Evolutionary conservation across 2,329 filamentous ascomycete genomes (phyloP), one percentile per base, ranked within the genome.

Genomic region (Diaporthe nobilis): DNA sequence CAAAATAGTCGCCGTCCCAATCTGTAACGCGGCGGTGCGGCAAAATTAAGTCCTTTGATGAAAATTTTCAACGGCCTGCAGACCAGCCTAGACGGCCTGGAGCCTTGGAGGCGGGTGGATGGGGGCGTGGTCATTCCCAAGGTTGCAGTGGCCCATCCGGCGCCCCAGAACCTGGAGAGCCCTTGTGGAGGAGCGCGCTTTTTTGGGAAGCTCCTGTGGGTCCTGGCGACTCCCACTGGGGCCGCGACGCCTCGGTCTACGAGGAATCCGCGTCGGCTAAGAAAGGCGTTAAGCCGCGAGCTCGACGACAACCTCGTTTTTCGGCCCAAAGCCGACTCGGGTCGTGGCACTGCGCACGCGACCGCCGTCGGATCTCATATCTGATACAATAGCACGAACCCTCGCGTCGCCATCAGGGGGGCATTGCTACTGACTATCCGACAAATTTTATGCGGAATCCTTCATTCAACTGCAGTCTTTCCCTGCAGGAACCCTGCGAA

Each of bases 181-280:
- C 42, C 63, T 42, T 55, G 65, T 70, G 65, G 68, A 61, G 63
- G 55, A 70, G 51, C 67, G 68, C 68, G 72, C 75, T 77, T 73
- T 72, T 75, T 75, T 77, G 68, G 71, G 72, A 77, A 75, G 73
- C 68, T 73, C 28, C 20, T 63, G 76, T 75, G 76, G 76, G 76
- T 51, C 73, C 73, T 55, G 22, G 60, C 31, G 61, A 53, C 28
- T 57, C 60, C 60, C 61, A 63, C 60, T 55, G 58, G 58, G 44
- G 57, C 34, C 67, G 44, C 49, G 51, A 28, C 55, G 15, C 44
- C 76, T 77, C 76, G 76, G 76, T 77, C 67, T 63, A 76, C 76
- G 76, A 77, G 72, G 71, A 60, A n/a, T 77, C 76, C 65, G 75
- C 31, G 67, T 76, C 77, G 77, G 77, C 74, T 68, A 61, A 76